Base-by-base conservation (phyloP, 257 asterid species). In the Solanum etuberosum region DNA sequence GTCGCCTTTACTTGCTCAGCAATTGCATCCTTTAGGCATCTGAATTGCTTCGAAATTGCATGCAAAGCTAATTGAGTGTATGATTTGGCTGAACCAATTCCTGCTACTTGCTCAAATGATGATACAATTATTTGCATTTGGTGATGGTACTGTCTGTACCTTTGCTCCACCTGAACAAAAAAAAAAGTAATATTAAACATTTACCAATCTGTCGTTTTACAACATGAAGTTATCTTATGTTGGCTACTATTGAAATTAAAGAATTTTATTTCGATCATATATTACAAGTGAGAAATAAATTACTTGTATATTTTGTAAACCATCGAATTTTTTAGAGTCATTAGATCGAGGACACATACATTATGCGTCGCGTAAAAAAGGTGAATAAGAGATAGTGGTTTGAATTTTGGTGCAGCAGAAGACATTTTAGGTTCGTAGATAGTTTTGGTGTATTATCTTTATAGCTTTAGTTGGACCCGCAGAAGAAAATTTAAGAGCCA, bases 61-160 rank as follows among this genome's bases (percentile, higher is more conserved):
- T 92, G 89, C 25, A 91, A 88, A 25, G 96, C 96, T 6, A 93
- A 90, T 6, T 90, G 93, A 10, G 98, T 94, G 91, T 94, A 95
- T 14, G 94, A 88, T 86, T 78, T 90, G 7, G 96, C 95, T 3
- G 98, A 91, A 1, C 98, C 94, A 7, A 57, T 78, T 46, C 98
- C 98, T 12, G 98, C 95, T 37, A 91, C 94, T 76, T 93, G 92
- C 91, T 95, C 95, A 42, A 95, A 94, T 20, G 94, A 87, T 20
- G 91, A 80, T 16, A 93, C 92, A 1, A 93, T 88, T 25, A 92
- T 90, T 68, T 94, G 96, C 95, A 94, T 95, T 61, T 94, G 94
- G 37, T 93, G 91, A 54, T 93, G 92, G 89, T 95, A 94, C 32
- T 92, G 93, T 74, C 91, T 90, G 91, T 90, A 92, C 82, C 98